These are phyloP conservation scores for Pythium rhizo-oryzae DNA, from an alignment of 352 stramenopile genomes.

Conservation along the genomic window DNA sequence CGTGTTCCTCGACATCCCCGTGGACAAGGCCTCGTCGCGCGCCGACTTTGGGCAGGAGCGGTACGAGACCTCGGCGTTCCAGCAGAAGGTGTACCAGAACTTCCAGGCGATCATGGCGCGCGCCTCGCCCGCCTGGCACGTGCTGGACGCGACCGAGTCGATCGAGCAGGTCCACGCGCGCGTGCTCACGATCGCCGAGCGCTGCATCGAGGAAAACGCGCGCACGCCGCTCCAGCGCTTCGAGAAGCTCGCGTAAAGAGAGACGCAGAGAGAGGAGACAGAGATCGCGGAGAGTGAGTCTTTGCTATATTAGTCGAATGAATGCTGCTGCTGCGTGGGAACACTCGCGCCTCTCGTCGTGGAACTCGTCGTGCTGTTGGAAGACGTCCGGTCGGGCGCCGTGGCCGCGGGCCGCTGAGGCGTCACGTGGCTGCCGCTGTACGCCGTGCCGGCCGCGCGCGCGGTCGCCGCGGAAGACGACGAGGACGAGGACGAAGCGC, in stretches of 20 bases:
- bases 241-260: constrained; percentile 23
- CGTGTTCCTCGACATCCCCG: constrained; percentile 97
- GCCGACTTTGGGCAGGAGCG: constrained; percentile 94
- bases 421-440: constrained; percentile 17
- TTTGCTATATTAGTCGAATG: constrained; percentile 27
- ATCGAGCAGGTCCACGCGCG: constrained; percentile 76
- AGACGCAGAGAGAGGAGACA: background rate
- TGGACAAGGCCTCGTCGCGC: constrained; percentile 88
- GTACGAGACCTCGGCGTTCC: constrained; percentile 91
- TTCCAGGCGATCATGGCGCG: constrained; percentile 70
- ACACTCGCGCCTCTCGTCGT: background rate
- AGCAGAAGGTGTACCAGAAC: constrained; percentile 82
- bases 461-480: too few relatives aligned
- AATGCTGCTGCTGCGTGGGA: background rate
- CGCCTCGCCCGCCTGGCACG: constrained; percentile 61
- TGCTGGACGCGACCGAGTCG: constrained; percentile 76
- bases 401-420: constrained; percentile 20
- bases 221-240: constrained; percentile 44
- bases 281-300: background rate
- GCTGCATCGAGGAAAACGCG: constrained; percentile 42
- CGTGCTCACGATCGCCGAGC: constrained; percentile 57
- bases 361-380: background rate
- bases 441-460: background rate
- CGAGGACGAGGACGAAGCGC: too few relatives aligned
- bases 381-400: constrained; percentile 9